These are phyloP conservation scores for Zygoascus meyerae DNA, from an alignment of 1,139 yeast species.

Conservation along the genomic window DNA sequence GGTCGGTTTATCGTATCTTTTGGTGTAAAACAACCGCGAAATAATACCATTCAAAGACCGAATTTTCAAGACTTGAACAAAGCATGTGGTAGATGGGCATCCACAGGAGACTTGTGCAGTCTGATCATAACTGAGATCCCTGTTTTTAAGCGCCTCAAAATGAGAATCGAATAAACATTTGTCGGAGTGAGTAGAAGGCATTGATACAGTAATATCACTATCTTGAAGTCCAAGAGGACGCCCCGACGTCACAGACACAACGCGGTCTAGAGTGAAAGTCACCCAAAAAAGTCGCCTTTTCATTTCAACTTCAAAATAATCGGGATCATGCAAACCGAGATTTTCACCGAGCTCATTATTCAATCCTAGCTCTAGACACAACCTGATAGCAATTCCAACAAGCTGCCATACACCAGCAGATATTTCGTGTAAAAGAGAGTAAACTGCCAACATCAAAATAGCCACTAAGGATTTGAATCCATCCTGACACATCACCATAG, in stretches of 20 bases:
- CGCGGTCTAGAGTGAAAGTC: slow-evolving; percentile 14
- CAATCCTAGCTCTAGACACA: slow-evolving; percentile 14
- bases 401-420: slow-evolving; percentile 14
- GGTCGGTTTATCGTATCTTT: background rate
- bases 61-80: slow-evolving; percentile 3
- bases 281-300: slow-evolving; percentile 15
- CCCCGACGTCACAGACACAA: slow-evolving; percentile 13
- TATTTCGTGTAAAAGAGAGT: slow-evolving; percentile 4
- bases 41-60: slow-evolving; percentile 1
- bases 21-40: slow-evolving; percentile 2
- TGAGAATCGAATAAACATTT: slow-evolving; percentile 2
- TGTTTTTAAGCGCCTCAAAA: background rate
- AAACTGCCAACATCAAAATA: slow-evolving; percentile 1
- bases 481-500: slow-evolving; percentile 1
- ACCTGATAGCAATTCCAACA: slow-evolving; percentile 13
- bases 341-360: slow-evolving; percentile 10
- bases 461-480: slow-evolving; percentile 1
- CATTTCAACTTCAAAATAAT: slow-evolving; percentile 9
- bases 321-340: background rate
- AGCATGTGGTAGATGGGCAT: background rate
- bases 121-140: background rate
- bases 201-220: slow-evolving; percentile 10
- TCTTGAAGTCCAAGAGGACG: slow-evolving; percentile 14
- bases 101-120: background rate
- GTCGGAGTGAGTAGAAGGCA: slow-evolving; percentile 10